A percentile compares a stretch with the other conserved stretches of the same genome.
These are phyloP conservation scores for Camelina sativa DNA, from an alignment of 345 rosid genomes.

Conservation along the genomic window DNA sequence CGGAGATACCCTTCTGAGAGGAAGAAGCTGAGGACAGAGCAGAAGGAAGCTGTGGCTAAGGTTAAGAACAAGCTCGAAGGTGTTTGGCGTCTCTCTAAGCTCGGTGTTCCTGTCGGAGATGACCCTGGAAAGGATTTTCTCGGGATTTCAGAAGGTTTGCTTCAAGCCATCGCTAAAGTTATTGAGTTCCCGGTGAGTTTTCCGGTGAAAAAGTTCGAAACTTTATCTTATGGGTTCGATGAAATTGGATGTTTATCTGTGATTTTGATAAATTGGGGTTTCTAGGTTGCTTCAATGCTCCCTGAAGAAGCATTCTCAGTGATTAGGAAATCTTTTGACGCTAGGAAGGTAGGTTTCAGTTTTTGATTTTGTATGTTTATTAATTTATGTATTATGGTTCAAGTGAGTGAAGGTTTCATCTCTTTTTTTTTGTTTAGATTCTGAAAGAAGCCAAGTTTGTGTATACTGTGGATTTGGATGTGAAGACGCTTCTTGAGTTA, in stretches of 20 bases:
- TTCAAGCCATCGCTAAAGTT: constrained; percentile 77
- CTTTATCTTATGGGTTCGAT: neutral
- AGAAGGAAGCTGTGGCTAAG: constrained; percentile 52
- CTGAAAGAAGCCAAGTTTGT: constrained; percentile 89
- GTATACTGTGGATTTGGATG: constrained; percentile 88
- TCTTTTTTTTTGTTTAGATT: constrained; percentile 52
- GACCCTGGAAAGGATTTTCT: constrained; percentile 91
- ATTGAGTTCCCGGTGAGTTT: constrained; percentile 75
- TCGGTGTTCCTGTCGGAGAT: constrained; percentile 63
- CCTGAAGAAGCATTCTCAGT: constrained; percentile 82
- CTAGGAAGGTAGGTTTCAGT: constrained; percentile 69
- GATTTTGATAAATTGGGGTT: neutral
- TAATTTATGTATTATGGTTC: neutral
- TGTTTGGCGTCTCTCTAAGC: constrained; percentile 84
- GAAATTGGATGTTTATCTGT: neutral
- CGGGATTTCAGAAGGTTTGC: constrained; percentile 69
- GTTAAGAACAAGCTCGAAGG: constrained; percentile 78
- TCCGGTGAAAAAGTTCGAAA: constrained; percentile 5
- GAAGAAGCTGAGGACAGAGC: constrained; percentile 72
- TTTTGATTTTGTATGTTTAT: neutral
- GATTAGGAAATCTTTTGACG: constrained; percentile 89
- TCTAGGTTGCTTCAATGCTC: constrained; percentile 87
- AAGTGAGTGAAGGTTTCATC: constrained; percentile 34
- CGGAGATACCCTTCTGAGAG: constrained; percentile 95
- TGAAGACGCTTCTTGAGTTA: constrained; percentile 64